These are phyloP conservation scores for Cyberlindnera mrakii DNA, from an alignment of 805 yeast species.

Conservation along the genomic window DNA sequence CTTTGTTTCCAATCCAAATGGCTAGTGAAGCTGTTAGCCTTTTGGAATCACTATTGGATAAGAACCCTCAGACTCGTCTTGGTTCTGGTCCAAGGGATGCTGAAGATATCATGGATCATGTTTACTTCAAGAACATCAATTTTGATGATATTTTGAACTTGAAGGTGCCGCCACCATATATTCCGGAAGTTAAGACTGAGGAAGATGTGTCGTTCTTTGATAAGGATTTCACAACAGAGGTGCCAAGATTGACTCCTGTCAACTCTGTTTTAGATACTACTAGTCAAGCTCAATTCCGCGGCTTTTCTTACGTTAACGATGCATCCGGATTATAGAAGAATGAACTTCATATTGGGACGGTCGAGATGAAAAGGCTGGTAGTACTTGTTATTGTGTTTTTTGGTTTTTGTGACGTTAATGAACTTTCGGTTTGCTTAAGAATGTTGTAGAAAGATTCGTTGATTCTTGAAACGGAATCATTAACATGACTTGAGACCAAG, in stretches of 20 bases:
- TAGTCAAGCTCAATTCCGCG: conserved; percentile 95
- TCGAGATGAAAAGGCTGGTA: neutral
- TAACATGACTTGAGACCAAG: no score
- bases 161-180: conserved; percentile 79
- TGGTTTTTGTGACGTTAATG: no score
- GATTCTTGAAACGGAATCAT: no score
- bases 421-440: no score
- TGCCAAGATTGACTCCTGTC: conserved; percentile 92
- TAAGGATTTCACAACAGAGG: conserved; percentile 88
- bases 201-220: conserved; percentile 93
- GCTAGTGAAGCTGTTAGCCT: conserved; percentile 94
- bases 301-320: conserved; percentile 83
- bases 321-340: conserved; percentile 31
- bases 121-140: conserved; percentile 83
- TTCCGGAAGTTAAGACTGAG: conserved; percentile 81
- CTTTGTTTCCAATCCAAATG: conserved; percentile 94
- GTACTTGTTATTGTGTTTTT: neutral
- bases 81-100: conserved; percentile 91
- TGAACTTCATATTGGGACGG: no score
- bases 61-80: conserved; percentile 78
- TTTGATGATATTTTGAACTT: conserved; percentile 78
- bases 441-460: no score
- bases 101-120: conserved; percentile 88
- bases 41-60: conserved; percentile 82
- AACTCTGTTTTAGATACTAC: conserved; percentile 78